A percentile compares a stretch with the other conserved stretches of the same genome.
These are phyloP conservation scores for Russula virescens DNA, from an alignment of 768 basidiomycete species.

Conservation along the genomic window DNA sequence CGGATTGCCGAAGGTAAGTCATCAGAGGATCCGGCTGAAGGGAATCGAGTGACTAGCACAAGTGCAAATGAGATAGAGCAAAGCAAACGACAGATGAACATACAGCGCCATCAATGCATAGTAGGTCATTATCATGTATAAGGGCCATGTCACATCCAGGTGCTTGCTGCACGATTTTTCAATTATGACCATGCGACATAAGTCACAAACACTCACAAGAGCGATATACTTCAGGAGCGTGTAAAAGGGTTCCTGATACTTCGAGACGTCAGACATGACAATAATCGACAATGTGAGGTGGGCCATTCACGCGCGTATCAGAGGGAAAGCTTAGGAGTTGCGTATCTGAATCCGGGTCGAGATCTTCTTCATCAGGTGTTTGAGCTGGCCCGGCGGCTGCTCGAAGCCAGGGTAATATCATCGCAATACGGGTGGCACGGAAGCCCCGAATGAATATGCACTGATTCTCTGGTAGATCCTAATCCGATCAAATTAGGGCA, in stretches of 20 bases:
- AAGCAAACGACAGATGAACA: background rate
- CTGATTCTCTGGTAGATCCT: background rate
- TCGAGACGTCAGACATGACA: background rate
- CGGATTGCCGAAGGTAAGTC: background rate
- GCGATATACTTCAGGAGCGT: background rate
- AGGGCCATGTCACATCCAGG: background rate
- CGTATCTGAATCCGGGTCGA: background rate
- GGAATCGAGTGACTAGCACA: background rate
- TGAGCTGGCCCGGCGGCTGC: background rate
- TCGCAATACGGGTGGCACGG: background rate
- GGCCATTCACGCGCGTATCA: background rate
- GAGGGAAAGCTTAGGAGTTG: background rate
- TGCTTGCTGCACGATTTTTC: background rate
- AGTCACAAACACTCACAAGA: background rate
- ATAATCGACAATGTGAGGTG: no score
- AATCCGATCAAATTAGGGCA: background rate
- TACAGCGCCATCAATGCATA: background rate
- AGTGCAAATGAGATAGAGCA: background rate
- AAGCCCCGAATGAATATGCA: conserved; percentile 1
- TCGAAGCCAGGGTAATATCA: background rate
- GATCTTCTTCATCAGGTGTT: background rate
- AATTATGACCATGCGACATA: background rate
- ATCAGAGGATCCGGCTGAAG: background rate
- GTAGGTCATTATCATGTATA: background rate
- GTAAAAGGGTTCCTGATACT: background rate